Base-by-base conservation (phyloP, 169 alveolate genomes). In the Cryptosporidium meleagridis region DNA sequence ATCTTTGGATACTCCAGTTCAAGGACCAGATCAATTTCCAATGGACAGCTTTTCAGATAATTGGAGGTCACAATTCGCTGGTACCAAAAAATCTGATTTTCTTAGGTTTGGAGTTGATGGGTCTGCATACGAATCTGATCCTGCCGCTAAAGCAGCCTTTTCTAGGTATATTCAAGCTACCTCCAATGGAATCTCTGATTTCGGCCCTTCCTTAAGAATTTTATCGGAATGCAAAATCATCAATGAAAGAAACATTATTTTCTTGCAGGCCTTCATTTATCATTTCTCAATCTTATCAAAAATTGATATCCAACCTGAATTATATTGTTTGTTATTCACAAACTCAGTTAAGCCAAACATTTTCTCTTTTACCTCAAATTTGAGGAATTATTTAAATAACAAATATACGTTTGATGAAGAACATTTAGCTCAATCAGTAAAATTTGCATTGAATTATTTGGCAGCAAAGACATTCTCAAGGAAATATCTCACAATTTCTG, bases 281-380 rank as follows among this genome's bases (percentile, higher is more conserved):
- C 29, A n/a, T 16, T 26, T 73, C 26, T 18, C 52, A 9, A 2
- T 0, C 3, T 35, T 53, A 10, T 2, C 37, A 21, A 51, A 51
- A 1, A 55, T 44, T 37, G n/a, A 23, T 0, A 31, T 73, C 0
- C 18, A 29, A n/a, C n/a, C 4, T 18, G 44, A 7, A 0, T 35
- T 23, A 0, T 35, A 33, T 58, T 73, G 86, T 41, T 35, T 53
- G 26, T 31, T 73, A 59, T 73, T 53, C 18, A 53, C 86, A 9
- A 73, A 73, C n/a, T 26, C 86, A 3, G 1, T 12, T 7, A 53
- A 21, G 1, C 62, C 70, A 55, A 62, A 12, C 26, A 33, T 23
- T 3, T n/a, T 1, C 29, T 16, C 44, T 0, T 73, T 73, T 21
- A 3, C 21, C 51, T 7, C 51, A 6, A 37, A 33, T 18, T 18